Evolutionary conservation across 768 basidiomycete species (phyloP), one percentile per base, ranked within the genome.

Genomic region (Termitomyces sp.): DNA sequence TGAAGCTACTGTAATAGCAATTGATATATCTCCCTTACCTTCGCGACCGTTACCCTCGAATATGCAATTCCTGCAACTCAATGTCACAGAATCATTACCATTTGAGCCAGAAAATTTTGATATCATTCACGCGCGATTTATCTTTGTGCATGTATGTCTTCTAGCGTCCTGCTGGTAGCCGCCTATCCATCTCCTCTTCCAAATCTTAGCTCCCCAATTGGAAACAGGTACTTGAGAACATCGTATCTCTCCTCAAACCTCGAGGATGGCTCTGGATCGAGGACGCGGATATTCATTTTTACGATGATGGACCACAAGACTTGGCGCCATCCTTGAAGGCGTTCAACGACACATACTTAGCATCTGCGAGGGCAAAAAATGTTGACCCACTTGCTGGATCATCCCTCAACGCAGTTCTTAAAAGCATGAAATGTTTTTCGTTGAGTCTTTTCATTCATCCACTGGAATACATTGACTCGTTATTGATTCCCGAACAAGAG

Each of bases 211-310:
- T 54, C 38, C 54, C 54, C 4, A 31, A 32, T 43, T 55, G 54
- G 54, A 43, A 55, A 5, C 31, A 34, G n/a, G 32, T 57, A 15
- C 20, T 60, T 2, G 46, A 49, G 50, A 47, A 59, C 5, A 31
- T 60, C 3, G 29, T 52, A 12, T 14, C 62, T 11, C 14, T 60
- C 8, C 40, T 63, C 17, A 63, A 53, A 50, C 55, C 59, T 46
- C 36, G 46, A 32, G 59, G 62, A 17, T 63, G 59, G 59, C 49
- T 63, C 10, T 63, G 38, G 53, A 47, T 63, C 4, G 59, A 63
- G 31, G 62, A 63, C 8, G 32, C 38, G 6, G 59, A 59, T n/a
- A 10, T 47, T 1, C 5, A 51, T 15, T 25, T 56, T 15, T 60
- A 57, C 14, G 32, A 59, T 12, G 49, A 63, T 36, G 46, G 45